Percentiles rank a stretch among this genome's conserved stretches.
These are phyloP conservation scores for Ophiostoma ulmi DNA, from an alignment of 2,329 filamentous ascomycete genomes.

Conservation along the genomic window DNA sequence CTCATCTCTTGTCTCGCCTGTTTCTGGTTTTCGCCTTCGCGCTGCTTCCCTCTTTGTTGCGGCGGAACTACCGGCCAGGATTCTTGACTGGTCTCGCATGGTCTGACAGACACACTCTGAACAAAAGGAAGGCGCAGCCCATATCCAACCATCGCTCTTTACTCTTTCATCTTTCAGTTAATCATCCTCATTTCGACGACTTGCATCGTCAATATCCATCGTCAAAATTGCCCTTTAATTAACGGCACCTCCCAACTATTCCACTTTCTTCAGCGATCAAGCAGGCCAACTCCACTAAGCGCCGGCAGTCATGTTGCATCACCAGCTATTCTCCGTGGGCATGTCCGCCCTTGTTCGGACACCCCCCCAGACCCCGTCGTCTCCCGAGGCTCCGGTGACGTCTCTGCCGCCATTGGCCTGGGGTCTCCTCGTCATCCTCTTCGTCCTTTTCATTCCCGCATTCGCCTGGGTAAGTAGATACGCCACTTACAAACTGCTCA, in stretches of 20 bases:
- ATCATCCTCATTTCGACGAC: not conserved
- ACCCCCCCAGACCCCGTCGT: slow-evolving; percentile 20
- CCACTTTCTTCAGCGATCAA: not conserved
- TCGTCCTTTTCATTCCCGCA: slow-evolving; percentile 44
- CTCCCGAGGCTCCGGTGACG: slow-evolving; percentile 22
- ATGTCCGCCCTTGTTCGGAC: slow-evolving; percentile 18
- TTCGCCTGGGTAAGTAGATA: slow-evolving; percentile 38
- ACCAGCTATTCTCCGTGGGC: slow-evolving; percentile 20
- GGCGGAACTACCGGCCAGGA: not conserved
- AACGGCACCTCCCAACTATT: not conserved
- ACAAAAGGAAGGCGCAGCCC: not conserved
- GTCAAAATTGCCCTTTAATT: not conserved
- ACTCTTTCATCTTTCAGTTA: not conserved
- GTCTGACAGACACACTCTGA: not conserved
- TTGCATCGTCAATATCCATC: not conserved
- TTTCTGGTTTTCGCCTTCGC: not conserved
- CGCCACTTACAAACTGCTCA: no score
- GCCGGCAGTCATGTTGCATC: slow-evolving; percentile 19
- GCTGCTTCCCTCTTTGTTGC: not conserved
- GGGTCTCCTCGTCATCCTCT: slow-evolving; percentile 38
- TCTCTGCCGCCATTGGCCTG: slow-evolving; percentile 35
- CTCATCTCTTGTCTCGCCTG: not conserved
- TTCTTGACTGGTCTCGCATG: not conserved
- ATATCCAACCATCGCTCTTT: not conserved
- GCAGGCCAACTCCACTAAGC: not conserved